These are phyloP conservation scores for Sextonia rubra DNA, from an alignment of 164 flowering plant genomes.

Conservation along the genomic window DNA sequence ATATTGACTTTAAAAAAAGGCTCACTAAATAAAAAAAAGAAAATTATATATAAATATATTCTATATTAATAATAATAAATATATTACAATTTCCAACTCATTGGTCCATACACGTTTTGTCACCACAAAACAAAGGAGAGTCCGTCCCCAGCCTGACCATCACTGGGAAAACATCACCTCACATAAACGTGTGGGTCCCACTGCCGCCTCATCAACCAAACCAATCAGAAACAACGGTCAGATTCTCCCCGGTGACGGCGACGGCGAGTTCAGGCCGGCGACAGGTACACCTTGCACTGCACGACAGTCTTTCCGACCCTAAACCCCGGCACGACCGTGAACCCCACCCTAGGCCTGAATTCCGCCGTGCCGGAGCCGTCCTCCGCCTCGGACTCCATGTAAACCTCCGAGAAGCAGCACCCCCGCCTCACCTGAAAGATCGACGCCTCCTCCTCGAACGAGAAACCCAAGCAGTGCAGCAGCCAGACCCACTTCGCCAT, in stretches of 20 bases:
- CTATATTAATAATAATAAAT: no score
- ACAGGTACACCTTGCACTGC: slow-evolving; percentile 66
- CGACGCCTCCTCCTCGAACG: slow-evolving; percentile 41
- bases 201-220: background rate
- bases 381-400: slow-evolving; percentile 65
- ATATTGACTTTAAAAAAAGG: no score
- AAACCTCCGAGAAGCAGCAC: slow-evolving; percentile 70
- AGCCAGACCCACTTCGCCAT: slow-evolving; percentile 74
- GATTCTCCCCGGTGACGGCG: background rate
- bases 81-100: no score
- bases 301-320: slow-evolving; percentile 56
- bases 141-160: no score
- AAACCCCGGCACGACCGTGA: slow-evolving; percentile 86
- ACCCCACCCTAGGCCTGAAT: slow-evolving; percentile 37
- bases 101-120: no score
- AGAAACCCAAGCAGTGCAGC: slow-evolving; percentile 54
- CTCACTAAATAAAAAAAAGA: no score
- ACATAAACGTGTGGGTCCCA: background rate
- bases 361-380: slow-evolving; percentile 16
- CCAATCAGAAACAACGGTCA: background rate
- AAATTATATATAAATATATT: no score
- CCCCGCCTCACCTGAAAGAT: slow-evolving; percentile 50
- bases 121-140: no score
- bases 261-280: slow-evolving; percentile 13
- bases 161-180: background rate